Base-by-base conservation (phyloP, 2,329 filamentous ascomycete species). In the Ophiosphaerella herpotricha region DNA sequence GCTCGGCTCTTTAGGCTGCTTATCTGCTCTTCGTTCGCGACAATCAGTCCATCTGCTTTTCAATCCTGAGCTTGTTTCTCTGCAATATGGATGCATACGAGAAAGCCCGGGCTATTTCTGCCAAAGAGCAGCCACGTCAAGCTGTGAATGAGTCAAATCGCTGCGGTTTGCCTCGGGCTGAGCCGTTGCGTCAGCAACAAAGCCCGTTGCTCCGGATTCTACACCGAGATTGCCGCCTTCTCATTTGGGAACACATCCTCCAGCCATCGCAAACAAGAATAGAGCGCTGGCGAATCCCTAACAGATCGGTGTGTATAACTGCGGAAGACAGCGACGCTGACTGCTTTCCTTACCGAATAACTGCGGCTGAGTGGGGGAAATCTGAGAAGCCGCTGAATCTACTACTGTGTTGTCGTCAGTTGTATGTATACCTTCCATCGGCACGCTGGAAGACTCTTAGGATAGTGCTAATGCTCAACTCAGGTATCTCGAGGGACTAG, bases 261-360 rank as follows among this genome's bases (percentile, higher is more conserved):
- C 45, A 18, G 35, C 33, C 35, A 29, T 43, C 44, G 13, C 36
- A 48, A 23, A 52, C 41, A 23, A 52, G 49, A 21, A 44, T 48
- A 40, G 44, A 52, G 44, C 49, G 49, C 36, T 52, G 49, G 45
- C 44, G 44, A 37, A 23, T 35, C 14, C 23, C 33, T 24, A 13
- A 41, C 26, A 32, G 43, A n/a, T n/a, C 13, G 16, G 9, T 2
- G n/a, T 48, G 8, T 16, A 8, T 44, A 12, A 26, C 32, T 35
- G 18, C 33, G 32, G 43, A 39, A 39, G 34, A 36, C n/a, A 39
- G 12, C 33, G 44, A 48, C 40, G 49, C 44, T n/a, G 44, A 52
- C 40, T 52, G 49, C 45, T 48, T 52, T 37, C 49, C 49, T 45
- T 48, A 52, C 35, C 49, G 49, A 32, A 31, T 52, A 16, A 44